Conservation (phyloP, 345 rosid genomes). For the Draba incana region DNA sequence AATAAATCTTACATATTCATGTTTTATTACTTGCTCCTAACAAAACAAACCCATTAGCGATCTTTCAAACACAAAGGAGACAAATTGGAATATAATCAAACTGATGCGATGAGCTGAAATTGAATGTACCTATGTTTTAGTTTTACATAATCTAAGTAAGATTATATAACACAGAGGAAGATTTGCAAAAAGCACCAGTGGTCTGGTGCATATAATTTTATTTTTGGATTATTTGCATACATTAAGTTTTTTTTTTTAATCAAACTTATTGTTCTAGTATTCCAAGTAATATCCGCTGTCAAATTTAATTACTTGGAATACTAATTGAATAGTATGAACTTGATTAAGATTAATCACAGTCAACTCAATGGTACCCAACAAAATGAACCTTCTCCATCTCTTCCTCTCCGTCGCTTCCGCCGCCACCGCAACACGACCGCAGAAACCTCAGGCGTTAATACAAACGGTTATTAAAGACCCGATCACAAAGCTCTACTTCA, state of each 20-base stretch:
- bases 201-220: slow-evolving; percentile 52
- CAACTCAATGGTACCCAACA: not conserved
- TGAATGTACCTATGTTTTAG: too few species aligned
- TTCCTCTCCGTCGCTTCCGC: not conserved
- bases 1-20: not conserved
- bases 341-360: not conserved
- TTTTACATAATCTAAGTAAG: too few species aligned
- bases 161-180: too few species aligned
- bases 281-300: not conserved
- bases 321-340: not conserved
- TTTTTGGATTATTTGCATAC: too few species aligned
- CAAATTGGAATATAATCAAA: too few species aligned
- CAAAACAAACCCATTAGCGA: not conserved
- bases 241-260: too few species aligned
- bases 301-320: not conserved
- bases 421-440: not conserved
- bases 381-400: not conserved
- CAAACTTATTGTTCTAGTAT: too few species aligned
- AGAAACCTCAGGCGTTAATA: not conserved
- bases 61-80: not conserved
- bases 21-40: not conserved
- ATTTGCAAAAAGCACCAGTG: slow-evolving; percentile 42
- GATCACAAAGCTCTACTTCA: slow-evolving; percentile 42
- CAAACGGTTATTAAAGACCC: slow-evolving; percentile 45
- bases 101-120: not conserved